Evolutionary conservation across 805 yeast genomes (phyloP), one percentile per base, ranked within the genome.

Genomic region (Hanseniaspora occidentalis): DNA sequence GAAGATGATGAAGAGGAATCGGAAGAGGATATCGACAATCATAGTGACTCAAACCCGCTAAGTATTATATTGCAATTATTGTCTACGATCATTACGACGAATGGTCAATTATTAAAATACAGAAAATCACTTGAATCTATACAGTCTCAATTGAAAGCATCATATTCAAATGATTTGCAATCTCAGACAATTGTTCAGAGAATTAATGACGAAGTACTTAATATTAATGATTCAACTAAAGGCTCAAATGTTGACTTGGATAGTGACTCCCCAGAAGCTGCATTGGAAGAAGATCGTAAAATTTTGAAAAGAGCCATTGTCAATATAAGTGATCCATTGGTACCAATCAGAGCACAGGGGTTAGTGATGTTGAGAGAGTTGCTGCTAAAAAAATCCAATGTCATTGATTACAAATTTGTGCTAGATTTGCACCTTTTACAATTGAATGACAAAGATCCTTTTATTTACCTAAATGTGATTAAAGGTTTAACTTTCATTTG

Each of bases 261-360:
- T 17, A 13, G 11, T 6, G 11, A 14, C 22, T 18, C n/a, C 20
- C 5, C 4, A 16, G 35, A 29, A 13, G 33, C 20, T 23, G 40
- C 43, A 16, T 51, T 44, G 3, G 16, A 47, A 18, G 47, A 49
- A 13, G 54, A 77, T 36, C 56, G 56, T 21, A 61, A 60, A 19
- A 45, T 58, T 0, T 59, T 81, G 36, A 68, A 71, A 13, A 65
- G 73, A 24, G 95, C 95, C 0, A 60, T 84, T 27, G 63, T 70
- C 1, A 73, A 77, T 44, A 57, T 92, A 34, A 76, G 75, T 42
- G 95, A 88, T 57, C 82, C 88, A 0, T 60, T 81, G 34, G 78
- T 83, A 3, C 95, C 97, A 0, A 73, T 89, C 2, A 66, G 86
- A 40, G 97, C 94, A 0, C 86, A 83, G 57, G 97, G 97, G 0